Base-by-base conservation (phyloP, 2,329 filamentous ascomycete genomes). In the Cladophialophora chaetospira region DNA sequence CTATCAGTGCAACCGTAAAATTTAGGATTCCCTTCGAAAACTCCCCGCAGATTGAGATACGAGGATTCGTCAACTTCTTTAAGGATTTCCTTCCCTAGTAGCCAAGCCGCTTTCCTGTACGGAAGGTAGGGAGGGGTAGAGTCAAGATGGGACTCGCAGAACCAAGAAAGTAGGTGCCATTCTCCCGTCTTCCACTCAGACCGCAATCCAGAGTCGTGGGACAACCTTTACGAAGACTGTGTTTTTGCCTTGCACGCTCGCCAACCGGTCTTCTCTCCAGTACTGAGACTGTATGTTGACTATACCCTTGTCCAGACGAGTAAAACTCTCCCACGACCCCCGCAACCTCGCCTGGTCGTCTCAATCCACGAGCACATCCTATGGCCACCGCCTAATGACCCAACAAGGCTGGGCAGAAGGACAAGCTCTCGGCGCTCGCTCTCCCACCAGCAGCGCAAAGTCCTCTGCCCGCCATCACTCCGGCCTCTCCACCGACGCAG, bases 271-370 rank as follows among this genome's bases (percentile, higher is more conserved):
- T n/a, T n/a, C n/a, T n/a, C n/a, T n/a, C n/a, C n/a, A n/a, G n/a
- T n/a, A n/a, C n/a, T n/a, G n/a, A n/a, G n/a, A n/a, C n/a, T n/a
- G n/a, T n/a, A 5, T 23, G 6, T 8, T 33, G n/a, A n/a, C 13
- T 36, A 35, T 31, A 13, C 11, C 1, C 23, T 11, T 48, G 11
- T 23, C 21, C 57, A 84, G 82, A 67, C 79, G 76, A 66, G 80
- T 80, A 45, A 96, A 93, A 76, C 86, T 97, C 69, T 88, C 88
- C 64, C 82, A 88, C 71, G 94, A 99, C 74, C 94, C 94, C 5
- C 97, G 97, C 76, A 99, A 97, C 73, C 96, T 90, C 45, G 85
- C 84, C 80, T 99, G 94, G 94, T 86, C 88, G 55, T 86, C 88
- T 55, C 86, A 87, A 68, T 88, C 92, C 70, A 89, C 88, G n/a